phyloP scores from a whole-genome alignment of 2,329 filamentous ascomycete genomes.

The Graphilbum ipis-grandicollis region DNA sequence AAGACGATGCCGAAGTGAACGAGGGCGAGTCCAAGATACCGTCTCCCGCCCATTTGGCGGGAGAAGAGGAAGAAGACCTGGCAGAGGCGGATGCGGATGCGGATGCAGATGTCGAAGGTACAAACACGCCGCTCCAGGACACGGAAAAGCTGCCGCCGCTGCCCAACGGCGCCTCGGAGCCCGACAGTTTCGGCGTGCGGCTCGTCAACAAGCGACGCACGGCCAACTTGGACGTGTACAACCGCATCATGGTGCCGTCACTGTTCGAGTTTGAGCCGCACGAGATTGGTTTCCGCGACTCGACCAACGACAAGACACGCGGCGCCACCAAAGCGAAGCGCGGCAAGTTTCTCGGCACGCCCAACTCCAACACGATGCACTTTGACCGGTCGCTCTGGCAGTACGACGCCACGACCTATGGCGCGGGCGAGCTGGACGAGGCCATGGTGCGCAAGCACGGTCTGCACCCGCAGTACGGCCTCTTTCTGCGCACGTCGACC shows the following conservation, averaged over 20 bases:
- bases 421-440: constrained; percentile 32
- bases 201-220: constrained; percentile 23
- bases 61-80: neutral
- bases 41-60: neutral
- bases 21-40: constrained; percentile 5
- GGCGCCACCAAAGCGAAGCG: constrained; percentile 33
- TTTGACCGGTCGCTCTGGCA: constrained; percentile 34
- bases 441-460: constrained; percentile 28
- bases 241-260: constrained; percentile 34
- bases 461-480: constrained; percentile 35
- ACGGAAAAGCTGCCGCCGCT: constrained; percentile 12
- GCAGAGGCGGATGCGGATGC: constrained; percentile 5
- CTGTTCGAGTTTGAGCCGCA: constrained; percentile 29
- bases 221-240: constrained; percentile 23
- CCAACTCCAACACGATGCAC: constrained; percentile 35
- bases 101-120: constrained; percentile 10
- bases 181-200: constrained; percentile 35
- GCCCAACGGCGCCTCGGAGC: constrained; percentile 23
- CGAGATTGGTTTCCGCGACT: constrained; percentile 43
- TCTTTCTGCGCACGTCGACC: constrained; percentile 29
- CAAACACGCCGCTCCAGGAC: constrained; percentile 5
- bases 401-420: constrained; percentile 32
- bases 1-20: neutral
- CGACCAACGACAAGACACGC: constrained; percentile 35
- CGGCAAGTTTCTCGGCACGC: constrained; percentile 34